These are phyloP conservation scores for Coemansia sp. DNA, from an alignment of 192 early-diverging fungal genomes.

Conservation along the genomic window DNA sequence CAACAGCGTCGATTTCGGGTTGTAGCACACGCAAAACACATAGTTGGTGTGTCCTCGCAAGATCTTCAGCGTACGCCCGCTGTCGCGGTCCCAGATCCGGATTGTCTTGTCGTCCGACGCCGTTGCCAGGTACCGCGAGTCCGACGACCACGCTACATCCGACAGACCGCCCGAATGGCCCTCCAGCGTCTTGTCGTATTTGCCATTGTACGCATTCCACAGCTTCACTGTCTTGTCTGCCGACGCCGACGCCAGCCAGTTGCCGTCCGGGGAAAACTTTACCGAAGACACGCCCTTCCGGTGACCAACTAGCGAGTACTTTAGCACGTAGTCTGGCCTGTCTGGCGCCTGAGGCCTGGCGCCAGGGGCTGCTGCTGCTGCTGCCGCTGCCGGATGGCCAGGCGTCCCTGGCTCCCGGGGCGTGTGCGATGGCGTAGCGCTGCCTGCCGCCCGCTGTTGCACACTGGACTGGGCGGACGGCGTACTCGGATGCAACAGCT, in stretches of 20 bases:
- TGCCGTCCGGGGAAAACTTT: conserved; percentile 97
- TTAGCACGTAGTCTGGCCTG: conserved; percentile 79
- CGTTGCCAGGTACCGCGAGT: conserved; percentile 82
- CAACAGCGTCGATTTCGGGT: conserved; percentile 87
- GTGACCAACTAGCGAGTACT: conserved; percentile 87
- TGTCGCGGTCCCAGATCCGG: conserved; percentile 82
- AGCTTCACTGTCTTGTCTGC: conserved; percentile 94
- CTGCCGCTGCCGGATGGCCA: conserved; percentile 1
- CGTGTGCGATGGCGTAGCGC: conserved; percentile 1
- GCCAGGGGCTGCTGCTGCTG: no score
- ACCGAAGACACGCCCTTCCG: conserved; percentile 90
- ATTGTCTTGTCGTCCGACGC: conserved; percentile 95
- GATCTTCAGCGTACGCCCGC: conserved; percentile 64
- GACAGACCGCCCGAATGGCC: conserved; percentile 92
- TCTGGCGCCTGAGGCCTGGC: conserved; percentile 9
- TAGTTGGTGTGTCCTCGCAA: conserved; percentile 92
- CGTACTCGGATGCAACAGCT: background rate
- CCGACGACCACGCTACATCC: conserved; percentile 92
- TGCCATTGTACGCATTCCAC: conserved; percentile 84
- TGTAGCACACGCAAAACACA: conserved; percentile 97
- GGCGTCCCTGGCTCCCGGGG: conserved; percentile 4
- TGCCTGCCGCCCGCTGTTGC: background rate
- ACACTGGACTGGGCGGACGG: conserved; percentile 7
- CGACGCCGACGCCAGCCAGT: conserved; percentile 85
- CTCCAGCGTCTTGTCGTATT: conserved; percentile 76